Base-by-base conservation (phyloP, 1,284 basidiomycete species). In the Rugiboletus extremiorientalis region DNA sequence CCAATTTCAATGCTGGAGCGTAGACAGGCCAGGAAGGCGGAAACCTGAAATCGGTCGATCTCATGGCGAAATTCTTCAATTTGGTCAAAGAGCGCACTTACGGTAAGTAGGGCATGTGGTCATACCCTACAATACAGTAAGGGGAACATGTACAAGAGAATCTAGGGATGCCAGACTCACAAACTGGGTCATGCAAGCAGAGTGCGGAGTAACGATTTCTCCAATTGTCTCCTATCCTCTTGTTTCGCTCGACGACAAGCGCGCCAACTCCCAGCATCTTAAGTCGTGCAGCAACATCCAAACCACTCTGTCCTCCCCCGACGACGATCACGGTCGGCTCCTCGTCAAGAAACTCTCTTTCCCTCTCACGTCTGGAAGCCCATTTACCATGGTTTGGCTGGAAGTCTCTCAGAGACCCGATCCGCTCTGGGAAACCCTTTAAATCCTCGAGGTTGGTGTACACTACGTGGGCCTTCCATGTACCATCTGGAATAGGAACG, bases 391-490 rank as follows among this genome's bases (percentile, higher is more conserved):
- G 77, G 57, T 77, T 76, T 11, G 79, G 73, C 18, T 70, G 60
- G 51, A 63, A 64, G 55, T 78, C 67, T 36, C 83, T 73, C 14
- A 74, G 60, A 4, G 68, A 58, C 6, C 81, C 67, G 9, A 52
- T 61, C 9, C 16, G 54, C 43, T 65, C 64, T 73, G 77, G 77
- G 63, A 74, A 74, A 9, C 72, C 80, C 52, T 78, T 76, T 10
- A 85, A 67, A 27, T 74, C 74, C 59, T 84, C 82, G 18, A 73
- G 64, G 47, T 68, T 72, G 27, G 66, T 69, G 36, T 65, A 71
- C 18, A 73, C 47, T 3, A 62, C 50, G 27, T 81, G 77, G 4
- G 80, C 83, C 55, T 78, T 79, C 84, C 84, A 86, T 6, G 63
- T 61, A 20, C 75, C 74, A 47, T 67, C 61, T 6, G 73, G 61